A percentile compares a stretch with the other conserved stretches of the same genome.
Evolutionary conservation across 768 basidiomycete species (phyloP).

Genomic region (Psilocybe sp.): DNA sequence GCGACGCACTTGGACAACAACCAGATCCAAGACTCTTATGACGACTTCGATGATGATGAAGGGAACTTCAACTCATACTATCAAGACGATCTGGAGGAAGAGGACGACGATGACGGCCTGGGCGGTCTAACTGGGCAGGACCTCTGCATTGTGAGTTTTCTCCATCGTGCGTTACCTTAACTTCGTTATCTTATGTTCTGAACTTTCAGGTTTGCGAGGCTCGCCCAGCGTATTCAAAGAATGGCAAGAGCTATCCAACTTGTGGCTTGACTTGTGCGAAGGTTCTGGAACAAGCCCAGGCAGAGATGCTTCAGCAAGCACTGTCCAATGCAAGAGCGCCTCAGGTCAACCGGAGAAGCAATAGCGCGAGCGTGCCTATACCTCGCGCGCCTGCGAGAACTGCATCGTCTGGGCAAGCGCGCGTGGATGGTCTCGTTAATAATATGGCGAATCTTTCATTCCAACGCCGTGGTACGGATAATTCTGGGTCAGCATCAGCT

Average conservation of each 20-base stretch:
- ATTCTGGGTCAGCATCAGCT: too few species aligned
- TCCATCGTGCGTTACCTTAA: not conserved
- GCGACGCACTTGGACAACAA: not conserved
- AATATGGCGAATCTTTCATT: too few species aligned
- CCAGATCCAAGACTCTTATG: not conserved
- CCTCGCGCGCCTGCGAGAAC: too few species aligned
- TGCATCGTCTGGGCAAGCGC: too few species aligned
- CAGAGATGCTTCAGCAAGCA: too few species aligned
- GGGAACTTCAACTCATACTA: not conserved
- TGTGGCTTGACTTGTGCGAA: slow-evolving; percentile 20
- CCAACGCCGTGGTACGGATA: too few species aligned
- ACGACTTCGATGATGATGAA: slow-evolving; percentile 4
- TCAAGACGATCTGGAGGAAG: not conserved
- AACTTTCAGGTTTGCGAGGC: slow-evolving; percentile 14
- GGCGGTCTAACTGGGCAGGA: too few species aligned
- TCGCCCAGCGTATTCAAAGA: slow-evolving; percentile 13
- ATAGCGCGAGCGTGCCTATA: too few species aligned
- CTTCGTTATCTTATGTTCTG: not conserved
- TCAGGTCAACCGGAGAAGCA: too few species aligned
- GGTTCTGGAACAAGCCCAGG: slow-evolving; percentile 2
- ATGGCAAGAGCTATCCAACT: slow-evolving; percentile 18
- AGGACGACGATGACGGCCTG: too few species aligned
- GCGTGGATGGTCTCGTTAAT: too few species aligned
- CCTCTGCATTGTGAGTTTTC: not conserved
- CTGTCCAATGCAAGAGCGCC: too few species aligned